Base-by-base conservation (phyloP, 1,284 basidiomycete species). In the Tilletia walkeri region DNA sequence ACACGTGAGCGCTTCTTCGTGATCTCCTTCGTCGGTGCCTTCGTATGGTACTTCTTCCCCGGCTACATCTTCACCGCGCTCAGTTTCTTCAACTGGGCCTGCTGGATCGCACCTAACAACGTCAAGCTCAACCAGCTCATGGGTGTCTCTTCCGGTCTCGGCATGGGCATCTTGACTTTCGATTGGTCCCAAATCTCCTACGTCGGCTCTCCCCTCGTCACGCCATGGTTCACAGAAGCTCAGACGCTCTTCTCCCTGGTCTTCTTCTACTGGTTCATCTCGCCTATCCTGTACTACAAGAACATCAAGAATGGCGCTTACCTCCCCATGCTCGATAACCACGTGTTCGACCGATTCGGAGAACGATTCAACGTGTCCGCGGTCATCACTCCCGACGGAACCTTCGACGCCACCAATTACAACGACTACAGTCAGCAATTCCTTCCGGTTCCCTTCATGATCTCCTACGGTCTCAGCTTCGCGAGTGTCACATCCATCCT, bases 401-500 rank as follows among this genome's bases (percentile, higher is more conserved):
- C 65, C 50, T 75, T 82, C 30, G 67, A 80, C 48, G 30, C 68
- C 3, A 76, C 54, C 14, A 70, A 65, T 0, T 82, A 80, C 74
- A 76, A 81, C 65, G 67, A 65, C 36, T 82, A 82, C 69, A 80
- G 78, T 69, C 74, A 73, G 67, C 71, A 79, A 71, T 72, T 78
- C 75, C 84, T 85, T 87, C 75, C 84, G 24, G 88, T 88, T 30
- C 88, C 89, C 2, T 91, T 91, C 66, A 84, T 91, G 70, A 85
- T 93, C 18, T 67, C 69, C 34, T 76, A 76, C 69, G 72, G 72
- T 24, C 67, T 76, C 30, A 74, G 72, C 14, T 76, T 76, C 66
- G 75, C 76, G 70, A 1, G 89, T 10, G 88, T 92, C 80, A 87
- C 90, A 0, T 86, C 92, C 3, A 87, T 92, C 16, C 82, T 92